Evolutionary conservation across 257 asterid genomes (phyloP).

Genomic region (Plantago major): DNA sequence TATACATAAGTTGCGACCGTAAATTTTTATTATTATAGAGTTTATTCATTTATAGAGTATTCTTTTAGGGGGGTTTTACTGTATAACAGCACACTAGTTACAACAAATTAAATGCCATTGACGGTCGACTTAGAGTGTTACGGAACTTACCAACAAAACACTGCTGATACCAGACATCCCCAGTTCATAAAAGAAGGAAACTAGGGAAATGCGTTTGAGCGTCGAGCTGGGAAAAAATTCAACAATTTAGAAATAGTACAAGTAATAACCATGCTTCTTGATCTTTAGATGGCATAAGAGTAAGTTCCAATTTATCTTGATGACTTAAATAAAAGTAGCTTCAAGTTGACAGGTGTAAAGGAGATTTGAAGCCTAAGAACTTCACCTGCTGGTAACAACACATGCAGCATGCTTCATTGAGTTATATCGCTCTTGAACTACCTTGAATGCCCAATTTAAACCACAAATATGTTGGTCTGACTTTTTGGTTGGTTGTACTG

Average conservation of each 20-base stretch:
- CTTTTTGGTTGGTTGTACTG: constrained; percentile 40
- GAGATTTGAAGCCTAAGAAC: not conserved
- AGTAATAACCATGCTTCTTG: not conserved
- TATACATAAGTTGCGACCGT: too few species aligned
- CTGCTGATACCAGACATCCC: constrained; percentile 87
- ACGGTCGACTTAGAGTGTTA: not conserved
- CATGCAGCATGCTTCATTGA: constrained; percentile 66
- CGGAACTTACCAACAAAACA: constrained; percentile 62
- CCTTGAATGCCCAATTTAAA: constrained; percentile 41
- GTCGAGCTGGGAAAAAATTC: constrained; percentile 47
- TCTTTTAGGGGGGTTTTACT: too few species aligned
- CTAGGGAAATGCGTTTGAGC: constrained; percentile 62
- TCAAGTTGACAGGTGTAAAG: not conserved
- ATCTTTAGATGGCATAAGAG: too few species aligned
- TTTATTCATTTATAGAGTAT: too few species aligned
- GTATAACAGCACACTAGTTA: too few species aligned
- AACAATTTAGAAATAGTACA: constrained; percentile 14
- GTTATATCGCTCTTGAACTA: constrained; percentile 52
- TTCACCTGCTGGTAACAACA: constrained; percentile 67
- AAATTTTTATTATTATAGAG: too few species aligned
- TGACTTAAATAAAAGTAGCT: not conserved
- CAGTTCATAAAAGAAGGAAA: constrained; percentile 86
- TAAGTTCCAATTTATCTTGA: not conserved
- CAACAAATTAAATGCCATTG: too few species aligned
- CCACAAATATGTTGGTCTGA: constrained; percentile 29